Evolutionary conservation across 192 early-diverging fungal species (phyloP).

Genomic region (Lobosporangium transversale): DNA sequence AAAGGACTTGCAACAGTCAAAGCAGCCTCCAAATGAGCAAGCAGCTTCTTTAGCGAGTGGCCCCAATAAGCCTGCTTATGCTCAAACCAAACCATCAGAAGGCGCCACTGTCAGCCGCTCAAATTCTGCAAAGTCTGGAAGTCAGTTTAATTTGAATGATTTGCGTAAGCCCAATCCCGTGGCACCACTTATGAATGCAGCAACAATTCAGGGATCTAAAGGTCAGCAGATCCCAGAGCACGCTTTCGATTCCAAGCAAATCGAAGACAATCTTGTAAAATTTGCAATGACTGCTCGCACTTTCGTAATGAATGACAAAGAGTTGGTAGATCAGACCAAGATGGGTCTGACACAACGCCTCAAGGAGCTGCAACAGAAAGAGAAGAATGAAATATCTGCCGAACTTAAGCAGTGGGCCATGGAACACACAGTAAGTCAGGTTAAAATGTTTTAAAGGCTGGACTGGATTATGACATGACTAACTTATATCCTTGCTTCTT

Average conservation of each 20-base stretch:
- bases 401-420: conserved; percentile 85
- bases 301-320: conserved; percentile 83
- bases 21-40: not conserved
- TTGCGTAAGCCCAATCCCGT: conserved; percentile 60
- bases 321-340: conserved; percentile 77
- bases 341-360: conserved; percentile 29
- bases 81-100: conserved; percentile 8
- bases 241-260: conserved; percentile 52
- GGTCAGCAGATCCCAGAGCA: conserved; percentile 58
- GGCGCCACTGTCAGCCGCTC: conserved; percentile 21
- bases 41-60: not conserved
- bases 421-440: conserved; percentile 63
- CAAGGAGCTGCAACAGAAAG: conserved; percentile 64
- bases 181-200: conserved; percentile 45
- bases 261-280: conserved; percentile 59
- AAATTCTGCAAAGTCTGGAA: conserved; percentile 35
- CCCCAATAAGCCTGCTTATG: not conserved
- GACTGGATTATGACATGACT: too few species aligned
- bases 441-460: too few species aligned
- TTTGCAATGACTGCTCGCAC: conserved; percentile 63
- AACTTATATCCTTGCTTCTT: too few species aligned
- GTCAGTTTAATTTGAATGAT: conserved; percentile 56
- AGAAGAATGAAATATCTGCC: conserved; percentile 76
- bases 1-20: not conserved
- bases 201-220: conserved; percentile 49